These are phyloP conservation scores for Margaritispora aquatica DNA, from an alignment of 495 filamentous ascomycete genomes.

Conservation along the genomic window DNA sequence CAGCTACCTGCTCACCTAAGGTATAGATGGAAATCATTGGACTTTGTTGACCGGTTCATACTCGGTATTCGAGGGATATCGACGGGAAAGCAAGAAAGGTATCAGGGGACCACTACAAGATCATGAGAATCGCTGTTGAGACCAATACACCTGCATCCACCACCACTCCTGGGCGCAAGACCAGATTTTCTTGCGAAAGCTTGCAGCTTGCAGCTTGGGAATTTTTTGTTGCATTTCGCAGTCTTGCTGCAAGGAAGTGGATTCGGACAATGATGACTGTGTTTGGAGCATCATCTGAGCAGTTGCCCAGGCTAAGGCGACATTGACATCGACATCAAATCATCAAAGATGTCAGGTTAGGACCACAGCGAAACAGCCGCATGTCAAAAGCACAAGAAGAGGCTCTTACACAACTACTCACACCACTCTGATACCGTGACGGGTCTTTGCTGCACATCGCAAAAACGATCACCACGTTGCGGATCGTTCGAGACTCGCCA, in stretches of 20 bases:
- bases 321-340: neutral
- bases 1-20: no score
- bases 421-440: no score
- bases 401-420: neutral
- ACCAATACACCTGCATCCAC: no score
- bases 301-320: neutral
- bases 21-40: no score
- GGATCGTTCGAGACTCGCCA: neutral
- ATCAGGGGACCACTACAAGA: neutral
- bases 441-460: neutral
- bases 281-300: neutral
- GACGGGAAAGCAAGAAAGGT: neutral
- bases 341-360: neutral
- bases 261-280: neutral
- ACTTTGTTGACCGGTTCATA: no score
- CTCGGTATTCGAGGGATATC: no score
- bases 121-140: no score
- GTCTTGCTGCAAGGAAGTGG: neutral
- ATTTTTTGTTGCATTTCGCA: constrained; percentile 8
- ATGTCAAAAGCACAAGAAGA: neutral
- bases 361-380: neutral
- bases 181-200: neutral
- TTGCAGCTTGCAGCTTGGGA: neutral
- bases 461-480: neutral
- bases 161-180: no score